phyloP scores from a whole-genome alignment of 2,329 filamentous ascomycete species.

The Fusarium coicis region DNA sequence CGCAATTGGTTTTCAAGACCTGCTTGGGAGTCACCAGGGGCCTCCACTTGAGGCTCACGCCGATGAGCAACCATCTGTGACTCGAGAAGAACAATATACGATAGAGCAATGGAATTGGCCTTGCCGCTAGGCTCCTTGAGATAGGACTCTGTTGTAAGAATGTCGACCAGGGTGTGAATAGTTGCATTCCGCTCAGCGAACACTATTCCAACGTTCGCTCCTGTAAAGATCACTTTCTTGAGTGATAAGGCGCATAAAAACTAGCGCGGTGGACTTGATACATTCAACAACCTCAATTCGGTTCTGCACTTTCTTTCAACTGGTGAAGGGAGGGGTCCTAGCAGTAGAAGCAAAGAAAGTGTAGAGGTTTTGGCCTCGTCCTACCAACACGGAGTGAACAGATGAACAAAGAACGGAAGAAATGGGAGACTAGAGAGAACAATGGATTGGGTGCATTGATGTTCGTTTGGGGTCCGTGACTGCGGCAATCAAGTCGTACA shows the following conservation, averaged over 20 bases:
- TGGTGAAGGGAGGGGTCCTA: slow-evolving; percentile 20
- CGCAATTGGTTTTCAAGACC: slow-evolving; percentile 68
- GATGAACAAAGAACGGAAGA: background rate
- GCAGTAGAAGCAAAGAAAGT: background rate
- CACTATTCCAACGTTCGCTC: background rate
- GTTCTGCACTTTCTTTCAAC: slow-evolving; percentile 15
- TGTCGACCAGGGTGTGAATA: slow-evolving; percentile 3
- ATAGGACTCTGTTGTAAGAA: slow-evolving; percentile 8
- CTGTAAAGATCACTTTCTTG: background rate
- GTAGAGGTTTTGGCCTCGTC: slow-evolving; percentile 2
- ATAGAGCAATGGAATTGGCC: background rate
- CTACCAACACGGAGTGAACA: background rate
- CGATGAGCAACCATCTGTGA: slow-evolving; percentile 19
- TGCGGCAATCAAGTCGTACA: slow-evolving; percentile 16
- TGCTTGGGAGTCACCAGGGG: slow-evolving; percentile 4
- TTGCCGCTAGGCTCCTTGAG: background rate
- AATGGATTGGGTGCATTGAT: background rate
- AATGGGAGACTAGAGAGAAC: background rate
- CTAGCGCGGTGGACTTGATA: background rate
- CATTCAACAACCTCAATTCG: slow-evolving; percentile 1
- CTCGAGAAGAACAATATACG: background rate
- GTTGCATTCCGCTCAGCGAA: slow-evolving; percentile 10
- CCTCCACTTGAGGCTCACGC: slow-evolving; percentile 2
- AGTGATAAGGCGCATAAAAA: background rate
- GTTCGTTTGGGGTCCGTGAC: slow-evolving; percentile 7